Base-by-base conservation (phyloP, 2,329 filamentous ascomycete species). In the Claviceps digitariae region DNA sequence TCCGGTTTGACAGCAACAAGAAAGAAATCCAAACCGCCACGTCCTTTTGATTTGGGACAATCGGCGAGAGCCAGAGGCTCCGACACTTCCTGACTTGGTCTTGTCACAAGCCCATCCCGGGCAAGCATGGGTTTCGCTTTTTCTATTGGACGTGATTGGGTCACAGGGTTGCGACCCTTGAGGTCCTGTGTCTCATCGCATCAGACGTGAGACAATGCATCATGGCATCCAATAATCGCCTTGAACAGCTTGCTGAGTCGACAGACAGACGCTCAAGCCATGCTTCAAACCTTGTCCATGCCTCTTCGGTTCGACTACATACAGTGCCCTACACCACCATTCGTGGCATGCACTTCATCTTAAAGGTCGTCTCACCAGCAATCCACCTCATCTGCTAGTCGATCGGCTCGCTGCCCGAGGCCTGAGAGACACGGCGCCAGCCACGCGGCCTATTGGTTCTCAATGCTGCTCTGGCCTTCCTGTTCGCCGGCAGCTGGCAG, bases 41-140 rank as follows among this genome's bases (percentile, higher is more conserved):
- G 34, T 15, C 34, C 34, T 10, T 15, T 15, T 36, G 34, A 13
- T 36, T 36, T 36, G 34, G 34, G 21, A 44, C 20, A 25, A 44
- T 5, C 10, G 41, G 41, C 41, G 21, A 23, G 41, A 9, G 13
- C 23, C 43, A 25, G 43, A n/a, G 43, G 46, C 44, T 23, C 51
- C 27, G n/a, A 48, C 51, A 40, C 27, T 27, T 52, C 38, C 51
- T 48, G 43, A 43, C 45, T 49, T 41, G 38, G 36, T n/a, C 29
- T 36, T 52, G 51, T 45, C 44, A 52, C 45, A 52, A 9, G 51
- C 51, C 45, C 45, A 44, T 52, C 45, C 46, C 45, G 46, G 51
- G 1, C 27, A 46, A 40, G 51, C 51, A 41, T 52, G 23, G 23
- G 7, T 34, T 49, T 48, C 36, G 50, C 50, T 48, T 41, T 3